Conservation (phyloP, 2,329 filamentous ascomycete genomes). For the Ascochyta viciae-villosae region DNA sequence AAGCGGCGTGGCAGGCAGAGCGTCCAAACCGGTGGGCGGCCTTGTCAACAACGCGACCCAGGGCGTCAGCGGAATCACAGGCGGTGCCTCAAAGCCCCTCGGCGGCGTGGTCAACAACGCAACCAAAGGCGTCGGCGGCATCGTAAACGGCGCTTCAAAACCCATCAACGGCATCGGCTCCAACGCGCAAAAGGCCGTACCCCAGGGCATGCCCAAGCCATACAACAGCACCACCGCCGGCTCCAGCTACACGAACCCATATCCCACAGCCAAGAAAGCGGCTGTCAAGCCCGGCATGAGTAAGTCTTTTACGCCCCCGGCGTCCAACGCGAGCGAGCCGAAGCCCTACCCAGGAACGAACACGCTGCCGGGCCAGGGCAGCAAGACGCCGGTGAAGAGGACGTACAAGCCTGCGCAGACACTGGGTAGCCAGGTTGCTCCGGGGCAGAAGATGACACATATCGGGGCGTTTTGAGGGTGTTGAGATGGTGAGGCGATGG, state of each 20-base stretch:
- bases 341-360: slow-evolving; percentile 42
- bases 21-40: slow-evolving; percentile 8
- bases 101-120: slow-evolving; percentile 11
- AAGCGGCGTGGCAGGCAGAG: background rate
- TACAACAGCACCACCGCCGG: slow-evolving; percentile 13
- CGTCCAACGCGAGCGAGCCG: slow-evolving; percentile 14
- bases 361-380: slow-evolving; percentile 37
- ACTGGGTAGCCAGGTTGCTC: slow-evolving; percentile 32
- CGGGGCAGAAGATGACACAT: slow-evolving; percentile 41
- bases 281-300: slow-evolving; percentile 35
- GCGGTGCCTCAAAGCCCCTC: background rate
- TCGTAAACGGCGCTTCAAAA: slow-evolving; percentile 13
- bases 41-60: slow-evolving; percentile 19
- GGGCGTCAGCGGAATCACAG: background rate
- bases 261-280: slow-evolving; percentile 32
- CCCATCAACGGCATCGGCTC: slow-evolving; percentile 7
- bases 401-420: slow-evolving; percentile 36
- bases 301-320: slow-evolving; percentile 36
- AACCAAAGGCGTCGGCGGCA: slow-evolving; percentile 17
- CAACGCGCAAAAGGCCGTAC: slow-evolving; percentile 6
- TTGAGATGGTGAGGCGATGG: no score
- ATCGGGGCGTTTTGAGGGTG: slow-evolving; percentile 26
- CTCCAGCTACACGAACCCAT: slow-evolving; percentile 17
- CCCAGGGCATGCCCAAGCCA: slow-evolving; percentile 23
- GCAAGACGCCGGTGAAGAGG: slow-evolving; percentile 34